Evolutionary conservation across 2,329 filamentous ascomycete genomes (phyloP), one percentile per base, ranked within the genome.

Genomic region (Xylogone sp.): DNA sequence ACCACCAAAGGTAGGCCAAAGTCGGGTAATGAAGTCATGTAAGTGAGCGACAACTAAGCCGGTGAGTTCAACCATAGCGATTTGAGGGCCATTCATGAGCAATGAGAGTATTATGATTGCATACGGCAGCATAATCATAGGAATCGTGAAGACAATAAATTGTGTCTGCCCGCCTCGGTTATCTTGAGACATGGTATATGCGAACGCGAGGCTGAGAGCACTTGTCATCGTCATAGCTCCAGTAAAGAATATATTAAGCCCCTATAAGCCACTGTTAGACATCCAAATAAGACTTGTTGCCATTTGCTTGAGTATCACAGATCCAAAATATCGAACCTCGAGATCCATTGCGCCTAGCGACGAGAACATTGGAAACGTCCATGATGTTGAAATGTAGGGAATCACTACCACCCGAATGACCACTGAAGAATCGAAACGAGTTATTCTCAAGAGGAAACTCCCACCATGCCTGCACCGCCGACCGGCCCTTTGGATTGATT

Each of bases 41-140:
- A 94, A 64, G 68, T 99, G 94, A 3, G 92, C 92, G 12, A 92
- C 89, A 43, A 96, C 58, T 10, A 99, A 76, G n/a, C 94, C 94
- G 29, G 82, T 88, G 3, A 83, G 69, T 64, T 95, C 84, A 3
- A 84, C 63, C 51, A 88, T 65, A 10, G 88, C 78, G 18, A 71
- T 71, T 2, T 68, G 59, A 31, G 77, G 76, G 10, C 86, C 85
- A 4, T 71, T 76, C 65, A 88, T 81, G 49, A 97, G 73, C 20
- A 96, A 76, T 10, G 86, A 87, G 62, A 90, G 73, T 16, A 84
- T 69, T 43, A 97, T 79, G 79, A 96, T 88, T 57, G 86, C 86
- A 65, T 85, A 88, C 2, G 94, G 94, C 24, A 94, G 76, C 63
- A 85, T 82, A 67, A 93, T 90, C 13, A 90, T 84, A 6, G 90